These are phyloP conservation scores for Ogataea ramenticola DNA, from an alignment of 805 yeast species.

Conservation along the genomic window DNA sequence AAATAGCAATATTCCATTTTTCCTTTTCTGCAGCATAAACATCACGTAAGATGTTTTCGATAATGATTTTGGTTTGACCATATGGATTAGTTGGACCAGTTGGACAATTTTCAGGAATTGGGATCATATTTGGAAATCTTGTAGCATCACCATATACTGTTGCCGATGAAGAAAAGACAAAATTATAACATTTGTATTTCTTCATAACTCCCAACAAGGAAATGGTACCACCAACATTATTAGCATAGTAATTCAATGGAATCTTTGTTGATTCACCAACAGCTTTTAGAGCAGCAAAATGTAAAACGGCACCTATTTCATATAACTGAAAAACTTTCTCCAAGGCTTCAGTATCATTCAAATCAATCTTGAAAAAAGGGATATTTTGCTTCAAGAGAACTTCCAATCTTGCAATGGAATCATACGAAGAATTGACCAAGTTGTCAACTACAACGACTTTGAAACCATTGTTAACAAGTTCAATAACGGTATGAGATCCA, in stretches of 20 bases:
- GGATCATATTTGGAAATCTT: slow-evolving; percentile 62
- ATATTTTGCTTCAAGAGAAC: slow-evolving; percentile 41
- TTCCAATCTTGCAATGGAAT: slow-evolving; percentile 58
- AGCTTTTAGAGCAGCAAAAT: slow-evolving; percentile 79
- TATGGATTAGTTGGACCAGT: slow-evolving; percentile 72
- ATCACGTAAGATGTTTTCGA: slow-evolving; percentile 57
- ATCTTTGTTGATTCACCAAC: slow-evolving; percentile 70
- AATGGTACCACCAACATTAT: slow-evolving; percentile 61
- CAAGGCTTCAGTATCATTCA: slow-evolving; percentile 42
- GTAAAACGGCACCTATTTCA: slow-evolving; percentile 55
- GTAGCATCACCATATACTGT: slow-evolving; percentile 82
- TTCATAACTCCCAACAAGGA: slow-evolving; percentile 48
- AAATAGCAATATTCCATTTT: slow-evolving; percentile 50
- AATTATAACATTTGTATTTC: slow-evolving; percentile 34
- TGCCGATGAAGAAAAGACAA: slow-evolving; percentile 75
- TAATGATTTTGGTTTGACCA: slow-evolving; percentile 62
- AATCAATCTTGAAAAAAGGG: slow-evolving; percentile 51
- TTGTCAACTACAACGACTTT: slow-evolving; percentile 72
- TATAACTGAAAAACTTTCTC: slow-evolving; percentile 39
- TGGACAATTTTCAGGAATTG: slow-evolving; percentile 75
- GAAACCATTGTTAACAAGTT: slow-evolving; percentile 52
- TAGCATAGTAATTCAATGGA: slow-evolving; percentile 62
- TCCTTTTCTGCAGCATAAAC: slow-evolving; percentile 36
- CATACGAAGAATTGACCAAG: slow-evolving; percentile 57
- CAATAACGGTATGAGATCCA: slow-evolving; percentile 74